phyloP scores from a whole-genome alignment of 208 protist genomes.

The Trypanosoma brucei region DNA sequence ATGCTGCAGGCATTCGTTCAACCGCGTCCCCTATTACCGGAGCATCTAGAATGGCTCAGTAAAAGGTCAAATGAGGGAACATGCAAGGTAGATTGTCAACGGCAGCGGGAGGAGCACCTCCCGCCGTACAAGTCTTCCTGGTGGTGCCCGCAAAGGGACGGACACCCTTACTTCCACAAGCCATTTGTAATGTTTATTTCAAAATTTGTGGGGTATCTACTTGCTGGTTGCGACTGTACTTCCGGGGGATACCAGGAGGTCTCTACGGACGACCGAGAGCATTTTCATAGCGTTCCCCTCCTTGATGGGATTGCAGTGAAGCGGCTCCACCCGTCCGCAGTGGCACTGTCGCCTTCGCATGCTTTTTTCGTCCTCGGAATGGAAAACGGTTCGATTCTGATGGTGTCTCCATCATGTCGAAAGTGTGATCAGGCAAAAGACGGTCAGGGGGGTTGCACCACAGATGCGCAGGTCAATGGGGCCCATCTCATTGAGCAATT shows the following conservation, averaged over 20 bases:
- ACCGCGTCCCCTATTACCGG: conserved; percentile 8
- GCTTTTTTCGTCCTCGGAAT: conserved; percentile 28
- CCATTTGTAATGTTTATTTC: conserved; percentile 21
- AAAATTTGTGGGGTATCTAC: conserved; percentile 1
- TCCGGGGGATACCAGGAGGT: not conserved
- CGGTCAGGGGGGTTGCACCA: not conserved
- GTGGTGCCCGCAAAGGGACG: conserved; percentile 22
- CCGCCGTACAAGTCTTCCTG: not conserved
- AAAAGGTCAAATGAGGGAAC: not conserved
- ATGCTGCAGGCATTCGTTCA: not conserved
- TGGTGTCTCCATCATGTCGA: conserved; percentile 15
- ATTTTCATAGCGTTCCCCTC: conserved; percentile 5
- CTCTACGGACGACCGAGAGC: not conserved
- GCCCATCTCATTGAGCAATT: not conserved
- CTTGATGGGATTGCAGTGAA: conserved; percentile 9
- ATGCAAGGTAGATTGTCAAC: not conserved
- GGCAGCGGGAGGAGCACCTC: not conserved
- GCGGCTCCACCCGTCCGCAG: not conserved
- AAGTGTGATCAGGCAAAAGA: not conserved
- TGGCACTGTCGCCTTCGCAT: conserved; percentile 29
- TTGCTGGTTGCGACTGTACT: conserved; percentile 14
- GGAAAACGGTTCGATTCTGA: conserved; percentile 22
- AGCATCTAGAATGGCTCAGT: not conserved
- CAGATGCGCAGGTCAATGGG: not conserved
- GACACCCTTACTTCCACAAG: conserved; percentile 28